Percentiles rank a stretch among this genome's conserved stretches.
Evolutionary conservation across 345 rosid species (phyloP).

Genomic region (Salix viminalis): DNA sequence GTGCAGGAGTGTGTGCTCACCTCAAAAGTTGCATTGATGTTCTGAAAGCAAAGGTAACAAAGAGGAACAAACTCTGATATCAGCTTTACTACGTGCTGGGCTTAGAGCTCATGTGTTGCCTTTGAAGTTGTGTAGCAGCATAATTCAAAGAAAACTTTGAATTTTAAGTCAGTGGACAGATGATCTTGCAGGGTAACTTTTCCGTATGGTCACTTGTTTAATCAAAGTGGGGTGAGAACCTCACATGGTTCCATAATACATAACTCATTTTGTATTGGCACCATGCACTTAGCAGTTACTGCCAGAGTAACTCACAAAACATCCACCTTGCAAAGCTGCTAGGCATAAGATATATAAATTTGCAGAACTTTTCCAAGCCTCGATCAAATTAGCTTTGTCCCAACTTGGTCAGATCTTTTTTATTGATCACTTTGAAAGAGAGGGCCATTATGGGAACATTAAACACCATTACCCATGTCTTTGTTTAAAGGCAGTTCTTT

Average conservation of each 20-base stretch:
- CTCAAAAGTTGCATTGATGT: neutral
- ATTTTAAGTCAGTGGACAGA: neutral
- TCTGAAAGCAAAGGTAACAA: neutral
- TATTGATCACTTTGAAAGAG: neutral
- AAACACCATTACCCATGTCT: conserved; percentile 4
- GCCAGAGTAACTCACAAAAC: neutral
- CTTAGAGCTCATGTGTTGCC: neutral
- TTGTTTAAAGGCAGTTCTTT: neutral
- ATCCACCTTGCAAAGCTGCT: neutral
- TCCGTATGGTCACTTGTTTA: neutral
- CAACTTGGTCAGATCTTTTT: neutral
- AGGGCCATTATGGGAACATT: neutral
- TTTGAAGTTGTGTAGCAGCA: neutral
- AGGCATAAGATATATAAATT: neutral
- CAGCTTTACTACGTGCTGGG: neutral
- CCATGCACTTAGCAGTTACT: neutral
- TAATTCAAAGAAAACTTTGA: neutral
- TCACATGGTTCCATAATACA: conserved; percentile 23
- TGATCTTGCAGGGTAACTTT: neutral
- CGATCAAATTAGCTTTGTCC: neutral
- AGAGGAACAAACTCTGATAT: neutral
- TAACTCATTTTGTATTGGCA: neutral
- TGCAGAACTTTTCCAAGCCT: neutral
- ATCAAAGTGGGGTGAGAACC: neutral
- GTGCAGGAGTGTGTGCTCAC: neutral